Evolutionary conservation across 1,284 basidiomycete genomes (phyloP).

Genomic region (Puccinia polysora): DNA sequence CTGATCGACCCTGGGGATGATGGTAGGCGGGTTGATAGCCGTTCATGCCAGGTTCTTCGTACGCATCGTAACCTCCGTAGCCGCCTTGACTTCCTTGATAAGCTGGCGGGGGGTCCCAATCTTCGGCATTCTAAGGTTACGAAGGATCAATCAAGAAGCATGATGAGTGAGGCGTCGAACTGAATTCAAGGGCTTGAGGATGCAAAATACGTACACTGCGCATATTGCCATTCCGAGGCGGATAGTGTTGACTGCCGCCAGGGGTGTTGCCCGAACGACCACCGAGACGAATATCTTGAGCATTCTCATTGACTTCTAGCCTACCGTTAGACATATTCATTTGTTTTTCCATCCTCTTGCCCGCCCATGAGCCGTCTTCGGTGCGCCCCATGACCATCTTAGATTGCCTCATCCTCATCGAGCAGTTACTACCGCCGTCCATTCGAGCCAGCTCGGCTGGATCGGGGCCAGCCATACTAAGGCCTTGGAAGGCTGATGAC

Average conservation of each 20-base stretch:
- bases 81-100: constrained; percentile 22
- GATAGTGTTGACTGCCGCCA: constrained; percentile 10
- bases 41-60: constrained; percentile 1
- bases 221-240: constrained; percentile 5
- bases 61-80: neutral
- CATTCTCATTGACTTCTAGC: constrained; percentile 36
- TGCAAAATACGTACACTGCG: constrained; percentile 11
- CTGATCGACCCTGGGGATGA: neutral
- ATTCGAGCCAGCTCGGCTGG: constrained; percentile 10
- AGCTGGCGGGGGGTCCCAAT: constrained; percentile 40
- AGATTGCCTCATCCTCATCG: constrained; percentile 34
- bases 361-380: constrained; percentile 32
- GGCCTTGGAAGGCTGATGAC: constrained; percentile 23
- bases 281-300: constrained; percentile 26
- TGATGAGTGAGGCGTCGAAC: neutral
- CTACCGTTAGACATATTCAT: constrained; percentile 34
- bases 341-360: constrained; percentile 35
- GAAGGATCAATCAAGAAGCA: neutral
- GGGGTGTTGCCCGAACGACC: neutral
- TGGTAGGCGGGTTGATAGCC: neutral
- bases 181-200: neutral
- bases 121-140: constrained; percentile 12
- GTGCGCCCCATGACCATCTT: constrained; percentile 39
- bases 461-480: constrained; percentile 20
- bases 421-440: constrained; percentile 8